Percentiles rank a stretch among this genome's conserved stretches.
Evolutionary conservation across 257 asterid genomes (phyloP).

Genomic region (Ballota nigra): DNA sequence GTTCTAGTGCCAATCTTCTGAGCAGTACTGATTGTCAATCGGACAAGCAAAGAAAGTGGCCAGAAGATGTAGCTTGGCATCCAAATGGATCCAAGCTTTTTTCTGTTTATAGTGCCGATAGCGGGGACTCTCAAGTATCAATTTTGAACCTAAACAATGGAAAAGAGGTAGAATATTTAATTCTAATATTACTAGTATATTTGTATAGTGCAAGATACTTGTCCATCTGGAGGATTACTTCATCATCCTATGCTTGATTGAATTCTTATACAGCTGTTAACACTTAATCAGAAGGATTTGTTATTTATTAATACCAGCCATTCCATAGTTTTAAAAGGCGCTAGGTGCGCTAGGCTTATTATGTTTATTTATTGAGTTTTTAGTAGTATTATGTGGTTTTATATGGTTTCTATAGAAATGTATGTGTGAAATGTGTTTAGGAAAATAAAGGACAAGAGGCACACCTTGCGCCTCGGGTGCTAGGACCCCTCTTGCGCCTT

Average conservation of each 20-base stretch:
- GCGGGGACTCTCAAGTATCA: slow-evolving; percentile 81
- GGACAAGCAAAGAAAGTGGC: slow-evolving; percentile 82
- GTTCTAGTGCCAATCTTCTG: slow-evolving; percentile 64
- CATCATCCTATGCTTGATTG: neutral
- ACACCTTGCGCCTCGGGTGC: too few relatives aligned
- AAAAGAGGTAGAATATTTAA: slow-evolving; percentile 47
- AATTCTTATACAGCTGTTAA: neutral
- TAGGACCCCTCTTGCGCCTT: too few relatives aligned
- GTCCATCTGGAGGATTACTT: neutral
- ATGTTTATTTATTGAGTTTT: too few relatives aligned
- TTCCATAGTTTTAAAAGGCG: too few relatives aligned
- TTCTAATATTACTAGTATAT: neutral
- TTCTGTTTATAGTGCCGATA: slow-evolving; percentile 80
- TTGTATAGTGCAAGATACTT: slow-evolving; percentile 3
- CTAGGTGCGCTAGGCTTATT: too few relatives aligned
- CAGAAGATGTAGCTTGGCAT: slow-evolving; percentile 98
- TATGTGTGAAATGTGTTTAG: too few relatives aligned
- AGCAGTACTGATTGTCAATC: slow-evolving; percentile 71
- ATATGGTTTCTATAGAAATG: too few relatives aligned
- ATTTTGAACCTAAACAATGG: slow-evolving; percentile 58
- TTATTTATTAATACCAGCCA: neutral
- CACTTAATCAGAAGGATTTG: neutral
- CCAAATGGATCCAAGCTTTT: slow-evolving; percentile 70
- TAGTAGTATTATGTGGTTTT: too few relatives aligned
- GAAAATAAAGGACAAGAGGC: too few relatives aligned